Percentiles rank a stretch among this genome's conserved stretches.
phyloP scores from a whole-genome alignment of 345 rosid species.

The Punica granatum region DNA sequence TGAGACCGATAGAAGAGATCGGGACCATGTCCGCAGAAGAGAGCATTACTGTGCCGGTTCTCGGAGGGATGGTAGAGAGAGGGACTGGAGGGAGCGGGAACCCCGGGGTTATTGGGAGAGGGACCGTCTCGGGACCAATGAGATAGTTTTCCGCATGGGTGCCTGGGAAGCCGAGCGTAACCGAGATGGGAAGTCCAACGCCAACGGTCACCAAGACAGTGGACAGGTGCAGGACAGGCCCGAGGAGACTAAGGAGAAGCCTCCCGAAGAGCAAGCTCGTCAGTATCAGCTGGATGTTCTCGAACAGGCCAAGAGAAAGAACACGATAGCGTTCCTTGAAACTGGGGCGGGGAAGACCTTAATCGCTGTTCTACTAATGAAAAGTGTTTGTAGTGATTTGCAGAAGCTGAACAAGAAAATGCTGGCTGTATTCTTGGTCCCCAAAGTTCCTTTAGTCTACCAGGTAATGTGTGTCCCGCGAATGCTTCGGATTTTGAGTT shows the following conservation, averaged over 20 bases:
- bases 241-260: slow-evolving; percentile 58
- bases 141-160: slow-evolving; percentile 66
- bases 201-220: slow-evolving; percentile 33
- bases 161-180: slow-evolving; percentile 70
- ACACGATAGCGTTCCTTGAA: slow-evolving; percentile 96
- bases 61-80: slow-evolving; percentile 51
- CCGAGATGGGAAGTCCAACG: slow-evolving; percentile 38
- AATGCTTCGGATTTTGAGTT: neutral
- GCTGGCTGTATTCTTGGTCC: slow-evolving; percentile 94
- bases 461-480: slow-evolving; percentile 42
- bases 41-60: slow-evolving; percentile 29
- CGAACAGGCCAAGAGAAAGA: slow-evolving; percentile 83
- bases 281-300: slow-evolving; percentile 91
- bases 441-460: slow-evolving; percentile 94
- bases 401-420: slow-evolving; percentile 58
- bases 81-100: slow-evolving; percentile 63
- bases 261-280: slow-evolving; percentile 85
- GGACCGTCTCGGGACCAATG: slow-evolving; percentile 63
- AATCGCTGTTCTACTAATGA: slow-evolving; percentile 87
- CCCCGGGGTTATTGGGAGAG: slow-evolving; percentile 93
- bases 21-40: slow-evolving; percentile 54
- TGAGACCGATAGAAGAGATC: slow-evolving; percentile 42
- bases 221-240: slow-evolving; percentile 41
- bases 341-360: slow-evolving; percentile 99
- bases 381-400: slow-evolving; percentile 54